These are phyloP conservation scores for Linnemannia exigua DNA, from an alignment of 192 early-diverging fungal genomes.

Conservation along the genomic window DNA sequence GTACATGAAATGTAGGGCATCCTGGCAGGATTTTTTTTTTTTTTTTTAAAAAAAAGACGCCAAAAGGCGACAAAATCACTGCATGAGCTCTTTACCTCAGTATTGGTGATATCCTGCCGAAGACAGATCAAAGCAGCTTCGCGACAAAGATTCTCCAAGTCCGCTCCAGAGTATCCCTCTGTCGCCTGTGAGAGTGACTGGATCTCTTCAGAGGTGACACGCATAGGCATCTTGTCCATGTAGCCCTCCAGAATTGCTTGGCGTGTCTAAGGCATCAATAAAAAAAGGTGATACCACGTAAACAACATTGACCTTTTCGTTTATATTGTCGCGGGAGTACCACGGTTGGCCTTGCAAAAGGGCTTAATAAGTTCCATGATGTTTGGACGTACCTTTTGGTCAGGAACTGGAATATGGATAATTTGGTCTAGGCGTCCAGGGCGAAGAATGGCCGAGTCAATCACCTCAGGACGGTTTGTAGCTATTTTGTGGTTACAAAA, in stretches of 20 bases:
- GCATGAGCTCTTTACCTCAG: conserved; percentile 54
- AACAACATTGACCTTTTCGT: neutral
- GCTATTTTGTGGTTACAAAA: conserved; percentile 61
- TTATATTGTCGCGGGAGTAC: too few relatives aligned
- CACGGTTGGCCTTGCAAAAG: neutral
- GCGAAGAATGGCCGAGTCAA: conserved; percentile 87
- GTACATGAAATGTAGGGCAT: neutral
- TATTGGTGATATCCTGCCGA: conserved; percentile 69
- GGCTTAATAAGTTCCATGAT: neutral
- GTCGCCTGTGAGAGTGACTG: conserved; percentile 62
- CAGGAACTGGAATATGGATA: conserved; percentile 74
- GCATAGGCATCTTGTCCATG: conserved; percentile 66
- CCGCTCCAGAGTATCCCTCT: conserved; percentile 78
- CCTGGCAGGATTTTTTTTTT: neutral
- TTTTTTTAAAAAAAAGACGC: neutral
- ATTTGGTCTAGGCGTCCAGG: conserved; percentile 90
- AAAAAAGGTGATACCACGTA: neutral
- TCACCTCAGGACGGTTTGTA: conserved; percentile 78
- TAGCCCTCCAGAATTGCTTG: conserved; percentile 69
- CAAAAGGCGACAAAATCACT: too few relatives aligned
- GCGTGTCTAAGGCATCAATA: conserved; percentile 61
- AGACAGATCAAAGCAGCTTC: conserved; percentile 82
- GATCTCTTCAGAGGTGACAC: conserved; percentile 62
- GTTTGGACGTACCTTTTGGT: conserved; percentile 57
- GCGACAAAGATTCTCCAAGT: conserved; percentile 86